These are phyloP conservation scores for Brassica nigra DNA, from an alignment of 345 rosid genomes.

Conservation along the genomic window DNA sequence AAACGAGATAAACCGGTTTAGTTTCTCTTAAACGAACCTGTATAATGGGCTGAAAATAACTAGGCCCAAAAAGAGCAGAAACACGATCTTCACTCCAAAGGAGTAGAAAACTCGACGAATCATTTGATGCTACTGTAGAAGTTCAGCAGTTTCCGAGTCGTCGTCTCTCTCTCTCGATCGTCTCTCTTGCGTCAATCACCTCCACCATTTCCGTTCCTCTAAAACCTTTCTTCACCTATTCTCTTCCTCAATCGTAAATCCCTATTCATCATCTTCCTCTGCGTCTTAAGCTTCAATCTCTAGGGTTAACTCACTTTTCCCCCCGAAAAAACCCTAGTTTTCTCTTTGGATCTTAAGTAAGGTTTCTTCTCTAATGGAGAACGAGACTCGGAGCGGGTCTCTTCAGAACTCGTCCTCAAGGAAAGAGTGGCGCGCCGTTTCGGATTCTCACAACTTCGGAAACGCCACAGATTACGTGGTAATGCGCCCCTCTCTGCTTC, in stretches of 20 bases:
- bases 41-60: not conserved
- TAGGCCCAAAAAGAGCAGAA: not conserved
- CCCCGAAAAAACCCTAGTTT: slow-evolving; percentile 42
- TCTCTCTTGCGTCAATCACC: slow-evolving; percentile 32
- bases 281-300: not conserved
- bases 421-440: slow-evolving; percentile 95
- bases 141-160: slow-evolving; percentile 10
- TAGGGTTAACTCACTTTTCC: slow-evolving; percentile 34
- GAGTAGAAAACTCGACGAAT: slow-evolving; percentile 32
- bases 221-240: not conserved
- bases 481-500: slow-evolving; percentile 1
- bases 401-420: slow-evolving; percentile 58
- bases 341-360: slow-evolving; percentile 22
- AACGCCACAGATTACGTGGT: slow-evolving; percentile 62
- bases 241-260: slow-evolving; percentile 9
- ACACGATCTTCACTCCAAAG: slow-evolving; percentile 5
- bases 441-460: slow-evolving; percentile 69
- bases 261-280: not conserved
- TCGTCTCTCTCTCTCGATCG: slow-evolving; percentile 31
- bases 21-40: not conserved
- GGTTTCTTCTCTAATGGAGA: slow-evolving; percentile 62
- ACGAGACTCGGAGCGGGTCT: slow-evolving; percentile 67
- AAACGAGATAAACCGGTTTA: not conserved
- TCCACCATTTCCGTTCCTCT: slow-evolving; percentile 33
- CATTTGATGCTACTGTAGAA: slow-evolving; percentile 24